phyloP scores from a whole-genome alignment of 768 basidiomycete species.

The Phanerodontia chrysosporium region DNA sequence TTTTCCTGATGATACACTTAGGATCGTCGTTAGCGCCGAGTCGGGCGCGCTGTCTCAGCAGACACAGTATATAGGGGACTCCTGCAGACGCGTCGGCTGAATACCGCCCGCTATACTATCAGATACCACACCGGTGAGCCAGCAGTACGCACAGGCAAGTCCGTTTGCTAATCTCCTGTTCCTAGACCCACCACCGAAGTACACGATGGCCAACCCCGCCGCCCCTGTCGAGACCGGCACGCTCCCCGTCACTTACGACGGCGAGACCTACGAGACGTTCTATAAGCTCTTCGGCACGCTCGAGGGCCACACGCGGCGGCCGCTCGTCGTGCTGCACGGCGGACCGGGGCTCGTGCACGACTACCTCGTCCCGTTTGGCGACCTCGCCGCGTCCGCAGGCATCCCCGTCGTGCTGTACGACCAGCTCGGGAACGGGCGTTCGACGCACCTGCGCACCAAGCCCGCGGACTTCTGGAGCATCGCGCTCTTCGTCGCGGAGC shows the following conservation, averaged over 20 bases:
- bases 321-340: conserved; percentile 26
- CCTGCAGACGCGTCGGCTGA: no score
- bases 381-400: conserved; percentile 15
- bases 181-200: no score
- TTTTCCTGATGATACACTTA: no score
- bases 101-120: no score
- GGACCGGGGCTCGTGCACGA: conserved; percentile 24
- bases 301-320: conserved; percentile 12
- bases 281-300: conserved; percentile 26
- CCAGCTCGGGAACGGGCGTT: conserved; percentile 43
- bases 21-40: no score
- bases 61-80: no score
- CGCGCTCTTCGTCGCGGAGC: conserved; percentile 49
- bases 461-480: conserved; percentile 33
- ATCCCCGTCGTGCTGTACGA: conserved; percentile 46
- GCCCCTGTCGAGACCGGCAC: conserved; percentile 13
- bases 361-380: conserved; percentile 22
- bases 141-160: no score
- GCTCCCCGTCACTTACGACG: conserved; percentile 20
- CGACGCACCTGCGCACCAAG: conserved; percentile 37
- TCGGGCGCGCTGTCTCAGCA: no score
- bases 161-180: no score
- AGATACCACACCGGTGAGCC: no score
- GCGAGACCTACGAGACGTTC: conserved; percentile 27
- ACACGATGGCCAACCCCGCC: not conserved